Evolutionary conservation across 306 rosid species (phyloP), one percentile per base, ranked within the genome.

Genomic region (Prunus mume): DNA sequence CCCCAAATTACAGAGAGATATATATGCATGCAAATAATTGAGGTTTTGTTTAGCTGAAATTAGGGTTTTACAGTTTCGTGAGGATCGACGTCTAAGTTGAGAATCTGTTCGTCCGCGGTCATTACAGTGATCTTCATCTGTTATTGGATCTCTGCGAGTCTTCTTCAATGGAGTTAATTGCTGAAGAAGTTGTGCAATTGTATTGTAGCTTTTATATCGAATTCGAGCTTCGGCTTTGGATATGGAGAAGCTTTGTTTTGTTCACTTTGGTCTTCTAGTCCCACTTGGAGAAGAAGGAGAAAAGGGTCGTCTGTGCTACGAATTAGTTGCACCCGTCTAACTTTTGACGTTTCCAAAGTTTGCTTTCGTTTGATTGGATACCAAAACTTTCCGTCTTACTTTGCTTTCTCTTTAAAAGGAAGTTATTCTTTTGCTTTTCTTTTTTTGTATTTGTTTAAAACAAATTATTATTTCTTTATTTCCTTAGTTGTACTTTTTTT

Each of bases 71-170:
- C 98, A 80, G 98, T 86, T 88, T 94, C 98, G 28, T 94, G 84
- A 65, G 96, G 87, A 88, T 94, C 98, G 57, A 94, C 97, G 72
- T 92, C 98, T 65, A 94, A 76, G 9, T 81, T 50, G 80, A 94
- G 78, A 74, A 91, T 87, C 83, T 91, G 96, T 67, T 94, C 96
- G 63, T 86, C 97, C 30, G 93, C 84, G 28, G 96, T 88, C 97
- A 94, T 94, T 58, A 94, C 95, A 69, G 97, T 94, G 90, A 94
- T 90, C 85, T 85, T 94, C 98, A 94, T 92, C 86, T 52, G 58
- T 6, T 72, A 58, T 27, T 65, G 60, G 75, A 69, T 47, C 71
- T 47, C 14, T 57, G 43, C 43, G 68, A 3, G 10, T 64, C 72
- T 50, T 55, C 67, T n/a, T 14, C 27, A n/a, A 20, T 25, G 46